Base-by-base conservation (phyloP, 1,284 basidiomycete species). In the Laetiporus sulphureus region DNA sequence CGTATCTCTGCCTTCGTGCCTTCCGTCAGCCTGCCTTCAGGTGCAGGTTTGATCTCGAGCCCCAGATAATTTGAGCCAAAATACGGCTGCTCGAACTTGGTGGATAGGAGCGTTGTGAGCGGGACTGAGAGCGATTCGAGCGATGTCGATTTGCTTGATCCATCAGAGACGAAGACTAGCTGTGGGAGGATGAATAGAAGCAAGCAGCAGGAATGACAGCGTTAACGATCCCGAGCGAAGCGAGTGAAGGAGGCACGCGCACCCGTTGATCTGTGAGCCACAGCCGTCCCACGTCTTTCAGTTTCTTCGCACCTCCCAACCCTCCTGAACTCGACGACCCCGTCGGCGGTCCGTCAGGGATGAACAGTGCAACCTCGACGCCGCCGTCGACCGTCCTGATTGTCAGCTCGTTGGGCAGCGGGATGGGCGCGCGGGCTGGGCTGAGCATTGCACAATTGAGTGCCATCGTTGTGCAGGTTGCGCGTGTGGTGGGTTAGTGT, bases 391-490 rank as follows among this genome's bases (percentile, higher is more conserved):
- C 53, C 1, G 67, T 69, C 19, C 72, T 70, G 37, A 87, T 70
- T 0, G 67, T 73, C 52, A 66, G 64, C 60, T 90, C 85, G 36
- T 76, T 60, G 0, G 74, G 77, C 10, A 88, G 65, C 13, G 83
- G 81, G 4, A 86, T 65, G 3, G 82, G 82, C 12, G 69, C 62
- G 39, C 75, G 68, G 32, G 75, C 65, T 4, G 72, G 63, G 45
- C 69, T 69, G 21, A 88, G 68, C 73, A 83, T 84, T 1, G 75
- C 70, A 79, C 81, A 86, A 65, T 89, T 87, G 37, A 89, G 68
- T 4, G 86, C 79, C 86, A 88, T 88, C 46, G 52, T 63, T 36
- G 42, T 23, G 2, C 13, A n/a, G 13, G 25, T 27, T 27, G 7
- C 13, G 13, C 25, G 13, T 7, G 8, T 27, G 13, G 8, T 7